Conservation (phyloP, 2,329 filamentous ascomycete species). For the Penicillium griseofulvum region DNA sequence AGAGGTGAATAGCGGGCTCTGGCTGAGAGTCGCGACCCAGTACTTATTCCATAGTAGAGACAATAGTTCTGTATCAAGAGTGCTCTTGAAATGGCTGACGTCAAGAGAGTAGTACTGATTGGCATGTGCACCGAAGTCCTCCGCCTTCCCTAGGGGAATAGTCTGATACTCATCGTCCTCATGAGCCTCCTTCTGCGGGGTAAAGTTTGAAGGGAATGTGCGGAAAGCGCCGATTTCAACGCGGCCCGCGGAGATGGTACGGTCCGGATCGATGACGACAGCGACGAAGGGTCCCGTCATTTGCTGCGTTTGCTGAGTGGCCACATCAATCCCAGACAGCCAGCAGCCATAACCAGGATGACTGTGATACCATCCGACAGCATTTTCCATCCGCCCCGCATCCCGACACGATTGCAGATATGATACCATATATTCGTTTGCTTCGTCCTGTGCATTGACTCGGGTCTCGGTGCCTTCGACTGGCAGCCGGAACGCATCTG, state of each 20-base stretch:
- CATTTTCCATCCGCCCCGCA: conserved; percentile 79
- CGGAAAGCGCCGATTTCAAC: conserved; percentile 97
- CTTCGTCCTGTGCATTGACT: conserved; percentile 92
- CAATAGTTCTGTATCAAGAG: conserved; percentile 80
- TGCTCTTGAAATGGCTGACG: conserved; percentile 91
- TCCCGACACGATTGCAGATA: conserved; percentile 76
- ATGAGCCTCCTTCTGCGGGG: conserved; percentile 50
- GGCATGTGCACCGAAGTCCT: conserved; percentile 92
- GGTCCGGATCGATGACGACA: conserved; percentile 93
- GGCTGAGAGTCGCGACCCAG: conserved; percentile 86
- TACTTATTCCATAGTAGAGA: conserved; percentile 98
- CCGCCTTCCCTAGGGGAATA: conserved; percentile 88
- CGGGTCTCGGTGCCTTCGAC: conserved; percentile 98
- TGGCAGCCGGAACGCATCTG: conserved; percentile 87
- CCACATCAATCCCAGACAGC: conserved; percentile 93
- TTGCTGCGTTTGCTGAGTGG: conserved; percentile 83
- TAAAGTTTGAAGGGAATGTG: conserved; percentile 77
- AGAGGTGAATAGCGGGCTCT: conserved; percentile 85
- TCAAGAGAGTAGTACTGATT: conserved; percentile 88
- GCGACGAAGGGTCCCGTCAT: conserved; percentile 90
- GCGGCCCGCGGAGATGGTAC: conserved; percentile 89
- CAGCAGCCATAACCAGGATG: conserved; percentile 98
- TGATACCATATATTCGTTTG: conserved; percentile 93
- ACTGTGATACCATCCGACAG: conserved; percentile 96
- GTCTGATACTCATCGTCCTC: conserved; percentile 47